Base-by-base conservation (phyloP, 148 eudicot genomes). In the Chenopodium quinoa region DNA sequence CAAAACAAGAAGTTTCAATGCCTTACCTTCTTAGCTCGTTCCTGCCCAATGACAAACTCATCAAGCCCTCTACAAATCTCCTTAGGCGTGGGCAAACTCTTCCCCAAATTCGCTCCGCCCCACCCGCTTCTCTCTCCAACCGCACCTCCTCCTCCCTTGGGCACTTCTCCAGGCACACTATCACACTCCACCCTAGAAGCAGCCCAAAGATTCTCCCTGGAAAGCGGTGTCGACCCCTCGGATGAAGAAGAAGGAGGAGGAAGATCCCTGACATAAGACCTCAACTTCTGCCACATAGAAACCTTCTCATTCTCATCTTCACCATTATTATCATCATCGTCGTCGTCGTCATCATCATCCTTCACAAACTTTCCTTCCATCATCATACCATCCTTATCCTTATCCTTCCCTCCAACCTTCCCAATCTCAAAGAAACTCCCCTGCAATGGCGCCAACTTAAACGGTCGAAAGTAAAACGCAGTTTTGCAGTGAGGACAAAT, bases 351-450 rank as follows among this genome's bases (percentile, higher is more conserved):
- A 64, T 31, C 47, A 25, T 80, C 86, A 50, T 85, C 90, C 34
- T 81, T 84, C 12, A 82, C 67, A 79, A 74, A 79, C 75, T 71
- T 81, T 12, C 87, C 86, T 58, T 87, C 88, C 73, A 78, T 78
- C 81, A 81, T n/a, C 56, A 64, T 2, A 83, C 64, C 83, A 7
- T 73, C 83, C 31, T 76, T 75, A 7, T 73, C 83, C 31, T 76
- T 73, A 6, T 79, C 83, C 63, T 71, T 80, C 52, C 84, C 87
- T 56, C 82, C 89, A 64, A 95, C 83, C 86, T 89, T 91, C 46
- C 98, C 98, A 50, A 95, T 86, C 92, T 95, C 98, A 20, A 91
- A 79, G 73, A 95, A 95, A 76, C 89, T 91, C 79, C 98, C 98
- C 71, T 91, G 91, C 62, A 95, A 86, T 2, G 97, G 98, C 77